These are phyloP conservation scores for Citrus medica DNA, from an alignment of 345 rosid genomes.

Conservation along the genomic window DNA sequence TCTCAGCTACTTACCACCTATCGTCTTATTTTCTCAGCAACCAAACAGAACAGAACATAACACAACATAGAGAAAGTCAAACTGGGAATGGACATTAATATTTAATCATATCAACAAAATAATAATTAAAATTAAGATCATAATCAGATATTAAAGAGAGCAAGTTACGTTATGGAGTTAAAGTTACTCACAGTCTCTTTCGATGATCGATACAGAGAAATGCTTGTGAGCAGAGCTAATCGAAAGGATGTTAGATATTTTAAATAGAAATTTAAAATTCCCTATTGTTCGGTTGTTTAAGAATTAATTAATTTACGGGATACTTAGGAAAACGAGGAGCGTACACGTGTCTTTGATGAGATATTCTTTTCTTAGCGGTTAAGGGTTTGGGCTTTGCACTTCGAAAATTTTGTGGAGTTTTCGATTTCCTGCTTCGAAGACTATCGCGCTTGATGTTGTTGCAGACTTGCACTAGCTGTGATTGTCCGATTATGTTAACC, in stretches of 20 bases:
- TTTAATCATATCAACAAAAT: background rate
- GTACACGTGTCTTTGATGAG: conserved; percentile 12
- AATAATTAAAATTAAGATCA: background rate
- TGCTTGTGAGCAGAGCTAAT: background rate
- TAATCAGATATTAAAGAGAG: background rate
- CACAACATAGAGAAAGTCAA: background rate
- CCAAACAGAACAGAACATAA: background rate
- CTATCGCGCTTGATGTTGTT: background rate
- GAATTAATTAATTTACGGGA: background rate
- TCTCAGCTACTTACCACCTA: background rate
- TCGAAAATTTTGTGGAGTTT: background rate
- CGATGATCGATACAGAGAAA: background rate
- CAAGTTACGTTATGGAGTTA: background rate
- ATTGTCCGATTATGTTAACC: background rate
- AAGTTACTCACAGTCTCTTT: background rate
- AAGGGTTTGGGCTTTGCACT: background rate
- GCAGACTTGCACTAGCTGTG: background rate
- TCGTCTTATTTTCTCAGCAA: background rate
- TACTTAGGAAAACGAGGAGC: background rate
- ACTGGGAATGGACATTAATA: background rate
- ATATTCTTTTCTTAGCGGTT: background rate
- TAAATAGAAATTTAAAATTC: too few relatives aligned
- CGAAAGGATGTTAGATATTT: background rate
- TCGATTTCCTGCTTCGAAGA: background rate
- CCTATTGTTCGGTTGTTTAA: background rate